phyloP scores from a whole-genome alignment of 2,329 filamentous ascomycete genomes.

The Penicillium corylophilum region DNA sequence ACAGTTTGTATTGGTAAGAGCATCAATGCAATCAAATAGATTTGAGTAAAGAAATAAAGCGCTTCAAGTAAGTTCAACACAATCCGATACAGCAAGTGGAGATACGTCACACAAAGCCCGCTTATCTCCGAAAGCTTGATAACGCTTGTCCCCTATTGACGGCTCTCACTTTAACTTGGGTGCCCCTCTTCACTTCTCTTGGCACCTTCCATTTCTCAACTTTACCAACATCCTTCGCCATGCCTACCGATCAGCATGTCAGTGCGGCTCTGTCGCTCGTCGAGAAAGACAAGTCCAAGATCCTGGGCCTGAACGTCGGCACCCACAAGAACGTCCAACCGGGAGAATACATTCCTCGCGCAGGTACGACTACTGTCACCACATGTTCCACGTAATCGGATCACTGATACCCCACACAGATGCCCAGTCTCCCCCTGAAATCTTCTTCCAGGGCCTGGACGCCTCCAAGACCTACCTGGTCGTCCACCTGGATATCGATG shows the following conservation, averaged over 20 bases:
- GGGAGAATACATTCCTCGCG: constrained; percentile 32
- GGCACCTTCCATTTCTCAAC: not conserved
- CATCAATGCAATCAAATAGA: no score
- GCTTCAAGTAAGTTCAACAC: no score
- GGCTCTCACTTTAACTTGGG: not conserved
- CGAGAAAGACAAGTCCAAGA: constrained; percentile 33
- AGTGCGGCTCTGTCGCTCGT: constrained; percentile 24
- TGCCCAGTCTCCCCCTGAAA: constrained; percentile 20
- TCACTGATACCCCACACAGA: constrained; percentile 8
- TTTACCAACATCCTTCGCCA: not conserved
- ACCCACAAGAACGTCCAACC: constrained; percentile 27
- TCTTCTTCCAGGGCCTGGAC: constrained; percentile 16
- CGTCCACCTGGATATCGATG: constrained; percentile 31
- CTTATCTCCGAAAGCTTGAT: constrained; percentile 4
- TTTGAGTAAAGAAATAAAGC: no score
- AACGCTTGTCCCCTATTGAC: not conserved
- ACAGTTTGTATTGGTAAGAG: constrained; percentile 5
- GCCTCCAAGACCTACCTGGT: constrained; percentile 25
- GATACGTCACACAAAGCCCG: not conserved
- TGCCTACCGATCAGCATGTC: constrained; percentile 18
- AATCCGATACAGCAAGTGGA: not conserved
- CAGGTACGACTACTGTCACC: constrained; percentile 20
- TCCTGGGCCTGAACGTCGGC: constrained; percentile 33
- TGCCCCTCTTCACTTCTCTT: not conserved
- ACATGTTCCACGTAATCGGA: not conserved